Percentiles rank a stretch among this genome's conserved stretches.
Evolutionary conservation across 2,329 filamentous ascomycete species (phyloP).

Genomic region (Mycosphaerella sp.): DNA sequence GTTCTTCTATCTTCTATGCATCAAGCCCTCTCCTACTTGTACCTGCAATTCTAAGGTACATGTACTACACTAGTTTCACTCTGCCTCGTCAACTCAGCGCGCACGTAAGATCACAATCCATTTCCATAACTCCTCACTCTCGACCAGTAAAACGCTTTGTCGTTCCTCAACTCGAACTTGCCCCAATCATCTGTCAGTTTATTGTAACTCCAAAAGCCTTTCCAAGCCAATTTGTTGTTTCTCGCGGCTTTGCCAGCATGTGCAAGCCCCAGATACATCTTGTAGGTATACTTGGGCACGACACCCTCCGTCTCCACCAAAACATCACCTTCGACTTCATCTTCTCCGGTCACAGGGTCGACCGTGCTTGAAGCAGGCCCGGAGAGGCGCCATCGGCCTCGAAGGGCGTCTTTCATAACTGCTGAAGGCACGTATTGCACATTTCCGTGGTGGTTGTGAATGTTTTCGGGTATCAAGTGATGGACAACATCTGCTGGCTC

Average conservation of each 20-base stretch:
- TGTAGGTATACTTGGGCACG: constrained; percentile 72
- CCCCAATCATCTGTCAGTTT: constrained; percentile 83
- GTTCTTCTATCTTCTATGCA: too few relatives aligned
- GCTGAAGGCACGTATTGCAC: constrained; percentile 37
- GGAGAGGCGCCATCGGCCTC: constrained; percentile 61
- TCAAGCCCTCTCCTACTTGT: too few relatives aligned
- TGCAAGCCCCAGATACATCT: constrained; percentile 69
- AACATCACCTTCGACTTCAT: constrained; percentile 59
- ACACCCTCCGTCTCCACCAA: constrained; percentile 83
- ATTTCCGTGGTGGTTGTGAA: constrained; percentile 44
- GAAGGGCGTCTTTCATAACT: constrained; percentile 63
- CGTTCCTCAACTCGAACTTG: constrained; percentile 64
- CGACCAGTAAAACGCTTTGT: constrained; percentile 56
- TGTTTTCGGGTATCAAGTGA: constrained; percentile 65
- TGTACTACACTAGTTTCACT: too few relatives aligned
- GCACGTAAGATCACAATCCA: neutral
- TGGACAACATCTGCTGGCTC: constrained; percentile 87
- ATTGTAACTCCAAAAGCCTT: constrained; percentile 88
- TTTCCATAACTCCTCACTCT: constrained; percentile 51
- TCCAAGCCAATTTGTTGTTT: constrained; percentile 86
- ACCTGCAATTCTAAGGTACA: too few relatives aligned
- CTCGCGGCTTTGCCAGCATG: constrained; percentile 54
- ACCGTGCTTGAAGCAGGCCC: constrained; percentile 37
- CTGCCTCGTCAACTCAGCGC: too few relatives aligned
- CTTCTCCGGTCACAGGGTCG: constrained; percentile 18